These are phyloP conservation scores for Tremella yokohamensis DNA, from an alignment of 768 basidiomycete genomes.

Conservation along the genomic window DNA sequence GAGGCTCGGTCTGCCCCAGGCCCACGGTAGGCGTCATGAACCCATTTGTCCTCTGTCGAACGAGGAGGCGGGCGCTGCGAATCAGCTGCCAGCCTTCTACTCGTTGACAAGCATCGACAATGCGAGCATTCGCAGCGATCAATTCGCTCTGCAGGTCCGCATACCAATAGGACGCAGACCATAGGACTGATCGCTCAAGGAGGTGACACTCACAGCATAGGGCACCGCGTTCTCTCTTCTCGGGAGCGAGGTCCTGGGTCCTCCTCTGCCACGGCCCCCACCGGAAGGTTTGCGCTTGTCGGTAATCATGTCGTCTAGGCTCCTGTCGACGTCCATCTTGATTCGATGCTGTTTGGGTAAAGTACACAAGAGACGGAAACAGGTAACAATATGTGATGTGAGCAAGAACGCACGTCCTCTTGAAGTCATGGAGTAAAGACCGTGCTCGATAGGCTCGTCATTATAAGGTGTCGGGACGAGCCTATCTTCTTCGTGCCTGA, in stretches of 20 bases:
- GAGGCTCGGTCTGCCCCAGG: conserved; percentile 10
- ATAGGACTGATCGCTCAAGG: conserved; percentile 9
- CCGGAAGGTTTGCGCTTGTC: conserved; percentile 28
- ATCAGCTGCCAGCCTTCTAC: background rate
- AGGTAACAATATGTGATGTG: background rate
- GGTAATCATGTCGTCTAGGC: conserved; percentile 42
- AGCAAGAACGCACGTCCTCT: background rate
- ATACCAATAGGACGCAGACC: conserved; percentile 10
- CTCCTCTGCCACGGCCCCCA: background rate
- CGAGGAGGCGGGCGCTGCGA: conserved; percentile 43
- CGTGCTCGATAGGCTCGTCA: no score
- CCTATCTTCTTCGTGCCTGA: no score
- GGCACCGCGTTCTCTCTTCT: conserved; percentile 4
- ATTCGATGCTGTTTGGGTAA: conserved; percentile 1
- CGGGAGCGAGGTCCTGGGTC: background rate
- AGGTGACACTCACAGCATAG: background rate
- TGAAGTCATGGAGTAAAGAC: no score
- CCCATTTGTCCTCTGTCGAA: conserved; percentile 47
- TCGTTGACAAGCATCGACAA: background rate
- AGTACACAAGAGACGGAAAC: background rate
- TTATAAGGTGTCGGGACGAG: no score
- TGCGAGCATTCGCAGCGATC: background rate
- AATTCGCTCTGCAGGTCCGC: background rate
- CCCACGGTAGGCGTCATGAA: conserved; percentile 38
- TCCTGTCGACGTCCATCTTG: conserved; percentile 44